A percentile compares a stretch with the other conserved stretches of the same genome.
Conservation (phyloP, 768 basidiomycete species). For the Psilocybe tampanensis region DNA sequence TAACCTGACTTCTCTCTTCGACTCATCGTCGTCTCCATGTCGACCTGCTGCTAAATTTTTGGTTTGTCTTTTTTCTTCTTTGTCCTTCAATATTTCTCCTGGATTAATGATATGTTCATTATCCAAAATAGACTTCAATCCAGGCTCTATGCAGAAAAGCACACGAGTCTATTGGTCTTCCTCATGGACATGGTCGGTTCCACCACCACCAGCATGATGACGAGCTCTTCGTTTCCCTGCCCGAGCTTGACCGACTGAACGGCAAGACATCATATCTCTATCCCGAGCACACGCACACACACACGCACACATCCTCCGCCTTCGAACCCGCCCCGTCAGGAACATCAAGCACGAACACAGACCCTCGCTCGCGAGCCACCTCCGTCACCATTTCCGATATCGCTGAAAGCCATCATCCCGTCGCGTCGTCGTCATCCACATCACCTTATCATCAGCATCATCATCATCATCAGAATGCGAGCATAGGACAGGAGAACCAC, state of each 20-base stretch:
- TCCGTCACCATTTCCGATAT: slow-evolving; percentile 26
- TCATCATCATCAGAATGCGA: background rate
- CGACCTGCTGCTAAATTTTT: slow-evolving; percentile 47
- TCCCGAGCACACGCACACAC: slow-evolving; percentile 19
- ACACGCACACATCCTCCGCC: background rate
- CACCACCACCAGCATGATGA: slow-evolving; percentile 18
- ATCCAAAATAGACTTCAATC: slow-evolving; percentile 26
- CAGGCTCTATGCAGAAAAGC: slow-evolving; percentile 45
- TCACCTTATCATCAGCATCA: background rate
- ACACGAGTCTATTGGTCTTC: slow-evolving; percentile 38
- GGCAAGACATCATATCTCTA: slow-evolving; percentile 49
- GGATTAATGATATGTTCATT: background rate
- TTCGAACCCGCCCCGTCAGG: background rate
- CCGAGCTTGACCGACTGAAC: slow-evolving; percentile 57
- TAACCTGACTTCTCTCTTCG: slow-evolving; percentile 43
- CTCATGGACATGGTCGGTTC: slow-evolving; percentile 18
- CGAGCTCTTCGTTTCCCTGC: slow-evolving; percentile 21
- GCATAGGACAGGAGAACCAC: slow-evolving; percentile 16
- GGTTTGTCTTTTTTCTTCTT: slow-evolving; percentile 29
- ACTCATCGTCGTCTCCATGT: slow-evolving; percentile 45
- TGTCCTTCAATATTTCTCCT: background rate
- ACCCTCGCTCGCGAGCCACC: slow-evolving; percentile 20
- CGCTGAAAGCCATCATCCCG: slow-evolving; percentile 10
- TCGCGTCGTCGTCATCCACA: no score
- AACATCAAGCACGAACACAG: slow-evolving; percentile 3